phyloP scores from a whole-genome alignment of 2,329 filamentous ascomycete species.

The Bipolaris cookei region DNA sequence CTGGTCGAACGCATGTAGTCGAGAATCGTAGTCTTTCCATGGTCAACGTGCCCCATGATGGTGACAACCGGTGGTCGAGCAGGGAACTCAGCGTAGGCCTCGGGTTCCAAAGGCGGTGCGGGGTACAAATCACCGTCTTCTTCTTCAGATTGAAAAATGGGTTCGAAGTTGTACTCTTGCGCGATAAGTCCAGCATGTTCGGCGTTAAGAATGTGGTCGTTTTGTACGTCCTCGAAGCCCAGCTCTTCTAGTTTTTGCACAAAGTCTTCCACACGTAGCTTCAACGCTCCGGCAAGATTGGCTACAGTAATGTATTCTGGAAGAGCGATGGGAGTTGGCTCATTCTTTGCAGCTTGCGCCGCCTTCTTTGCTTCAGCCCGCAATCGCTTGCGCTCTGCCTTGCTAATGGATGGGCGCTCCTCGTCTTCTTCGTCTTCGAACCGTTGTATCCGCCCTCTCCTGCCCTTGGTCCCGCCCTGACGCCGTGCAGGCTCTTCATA shows the following conservation, averaged over 20 bases:
- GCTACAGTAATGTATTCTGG: constrained; percentile 92
- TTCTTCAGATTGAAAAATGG: constrained; percentile 70
- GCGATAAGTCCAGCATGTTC: constrained; percentile 91
- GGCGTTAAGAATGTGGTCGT: constrained; percentile 85
- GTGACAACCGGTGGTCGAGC: constrained; percentile 89
- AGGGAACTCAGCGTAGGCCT: constrained; percentile 72
- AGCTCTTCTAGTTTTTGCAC: constrained; percentile 77
- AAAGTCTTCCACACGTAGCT: constrained; percentile 73
- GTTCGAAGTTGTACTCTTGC: constrained; percentile 90
- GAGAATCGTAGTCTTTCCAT: constrained; percentile 95
- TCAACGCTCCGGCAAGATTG: constrained; percentile 77
- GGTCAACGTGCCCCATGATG: constrained; percentile 99
- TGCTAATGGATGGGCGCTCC: constrained; percentile 27
- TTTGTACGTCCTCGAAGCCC: constrained; percentile 86
- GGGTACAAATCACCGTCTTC: constrained; percentile 75
- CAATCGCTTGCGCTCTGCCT: constrained; percentile 41
- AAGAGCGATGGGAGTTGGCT: constrained; percentile 66
- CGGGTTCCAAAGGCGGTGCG: constrained; percentile 51
- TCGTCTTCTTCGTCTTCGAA: constrained; percentile 36
- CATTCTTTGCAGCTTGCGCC: constrained; percentile 35
- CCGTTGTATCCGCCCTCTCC: constrained; percentile 31
- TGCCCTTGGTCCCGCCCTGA: constrained; percentile 19
- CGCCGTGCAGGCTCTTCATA: constrained; percentile 43
- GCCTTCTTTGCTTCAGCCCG: constrained; percentile 46
- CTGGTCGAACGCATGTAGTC: constrained; percentile 94